These are phyloP conservation scores for Penicillium sp. DNA, from an alignment of 2,329 filamentous ascomycete genomes.

Conservation along the genomic window DNA sequence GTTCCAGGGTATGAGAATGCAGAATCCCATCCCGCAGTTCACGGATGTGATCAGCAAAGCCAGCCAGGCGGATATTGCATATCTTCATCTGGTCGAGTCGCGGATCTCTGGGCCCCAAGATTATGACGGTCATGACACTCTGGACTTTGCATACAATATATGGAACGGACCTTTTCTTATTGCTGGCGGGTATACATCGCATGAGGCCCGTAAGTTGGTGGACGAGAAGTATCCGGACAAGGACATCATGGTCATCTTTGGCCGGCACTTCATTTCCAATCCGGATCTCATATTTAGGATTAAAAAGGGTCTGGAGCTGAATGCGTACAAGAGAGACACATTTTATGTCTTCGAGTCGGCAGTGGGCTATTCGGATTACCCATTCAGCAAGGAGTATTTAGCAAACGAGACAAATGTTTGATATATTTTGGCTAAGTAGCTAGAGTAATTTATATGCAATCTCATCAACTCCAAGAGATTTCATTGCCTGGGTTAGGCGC, in stretches of 20 bases:
- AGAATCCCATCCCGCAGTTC: slow-evolving; percentile 63
- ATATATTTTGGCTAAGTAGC: background rate
- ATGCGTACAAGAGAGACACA: slow-evolving; percentile 17
- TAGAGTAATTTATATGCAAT: background rate
- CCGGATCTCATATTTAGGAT: slow-evolving; percentile 28
- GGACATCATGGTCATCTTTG: slow-evolving; percentile 37
- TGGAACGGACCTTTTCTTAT: slow-evolving; percentile 52
- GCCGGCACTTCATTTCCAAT: slow-evolving; percentile 28
- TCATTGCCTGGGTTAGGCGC: too few species aligned
- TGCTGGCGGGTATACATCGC: slow-evolving; percentile 46
- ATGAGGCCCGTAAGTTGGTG: slow-evolving; percentile 36
- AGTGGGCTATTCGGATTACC: slow-evolving; percentile 32
- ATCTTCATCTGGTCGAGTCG: slow-evolving; percentile 61
- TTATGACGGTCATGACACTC: slow-evolving; percentile 15
- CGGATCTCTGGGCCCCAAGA: slow-evolving; percentile 31
- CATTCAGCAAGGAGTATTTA: background rate
- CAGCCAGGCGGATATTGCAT: slow-evolving; percentile 54
- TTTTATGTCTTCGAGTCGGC: slow-evolving; percentile 18
- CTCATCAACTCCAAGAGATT: too few species aligned
- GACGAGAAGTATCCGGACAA: slow-evolving; percentile 26
- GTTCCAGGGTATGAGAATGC: slow-evolving; percentile 55
- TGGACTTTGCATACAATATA: slow-evolving; percentile 45
- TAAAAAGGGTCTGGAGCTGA: slow-evolving; percentile 18
- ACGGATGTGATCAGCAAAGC: slow-evolving; percentile 54
- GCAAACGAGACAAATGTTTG: background rate